A percentile compares a stretch with the other conserved stretches of the same genome.
phyloP scores from a whole-genome alignment of 768 basidiomycete species.

The Calocybe cyanea region DNA sequence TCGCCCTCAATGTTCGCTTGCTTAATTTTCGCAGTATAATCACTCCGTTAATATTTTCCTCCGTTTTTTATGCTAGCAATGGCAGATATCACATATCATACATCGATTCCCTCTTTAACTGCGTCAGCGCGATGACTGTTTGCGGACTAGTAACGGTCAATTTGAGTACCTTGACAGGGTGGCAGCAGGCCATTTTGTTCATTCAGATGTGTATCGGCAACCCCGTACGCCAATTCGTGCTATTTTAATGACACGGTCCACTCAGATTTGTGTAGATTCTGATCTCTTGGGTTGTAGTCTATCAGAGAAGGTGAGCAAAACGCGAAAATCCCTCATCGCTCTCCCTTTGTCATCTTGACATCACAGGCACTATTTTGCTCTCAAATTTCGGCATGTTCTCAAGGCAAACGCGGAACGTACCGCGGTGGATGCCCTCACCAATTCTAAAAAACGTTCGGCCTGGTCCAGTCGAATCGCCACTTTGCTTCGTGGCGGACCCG shows the following conservation, averaged over 20 bases:
- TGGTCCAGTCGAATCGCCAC: slow-evolving; percentile 28
- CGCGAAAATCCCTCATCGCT: slow-evolving; percentile 8
- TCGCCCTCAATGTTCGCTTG: slow-evolving; percentile 5
- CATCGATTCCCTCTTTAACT: slow-evolving; percentile 76
- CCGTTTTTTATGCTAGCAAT: slow-evolving; percentile 81
- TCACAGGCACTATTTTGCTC: slow-evolving; percentile 63
- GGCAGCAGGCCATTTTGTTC: slow-evolving; percentile 70
- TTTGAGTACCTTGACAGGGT: slow-evolving; percentile 61
- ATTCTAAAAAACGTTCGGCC: slow-evolving; percentile 2
- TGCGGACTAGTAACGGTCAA: slow-evolving; percentile 74
- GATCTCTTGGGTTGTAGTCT: slow-evolving; percentile 83
- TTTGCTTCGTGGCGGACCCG: slow-evolving; percentile 26
- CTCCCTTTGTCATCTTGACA: slow-evolving; percentile 7
- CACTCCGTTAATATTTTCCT: slow-evolving; percentile 75
- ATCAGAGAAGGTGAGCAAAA: slow-evolving; percentile 58
- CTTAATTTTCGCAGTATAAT: slow-evolving; percentile 49
- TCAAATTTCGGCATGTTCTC: slow-evolving; percentile 47
- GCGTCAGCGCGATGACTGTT: slow-evolving; percentile 73
- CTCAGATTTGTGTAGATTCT: slow-evolving; percentile 44
- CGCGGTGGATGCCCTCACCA: not conserved
- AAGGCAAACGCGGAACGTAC: slow-evolving; percentile 8
- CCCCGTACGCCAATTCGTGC: slow-evolving; percentile 49
- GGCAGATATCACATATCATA: slow-evolving; percentile 67
- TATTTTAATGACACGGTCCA: not conserved
- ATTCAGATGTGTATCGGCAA: slow-evolving; percentile 76